These are phyloP conservation scores for Epichloe glyceriae DNA, from an alignment of 2,329 filamentous ascomycete species.

Conservation along the genomic window DNA sequence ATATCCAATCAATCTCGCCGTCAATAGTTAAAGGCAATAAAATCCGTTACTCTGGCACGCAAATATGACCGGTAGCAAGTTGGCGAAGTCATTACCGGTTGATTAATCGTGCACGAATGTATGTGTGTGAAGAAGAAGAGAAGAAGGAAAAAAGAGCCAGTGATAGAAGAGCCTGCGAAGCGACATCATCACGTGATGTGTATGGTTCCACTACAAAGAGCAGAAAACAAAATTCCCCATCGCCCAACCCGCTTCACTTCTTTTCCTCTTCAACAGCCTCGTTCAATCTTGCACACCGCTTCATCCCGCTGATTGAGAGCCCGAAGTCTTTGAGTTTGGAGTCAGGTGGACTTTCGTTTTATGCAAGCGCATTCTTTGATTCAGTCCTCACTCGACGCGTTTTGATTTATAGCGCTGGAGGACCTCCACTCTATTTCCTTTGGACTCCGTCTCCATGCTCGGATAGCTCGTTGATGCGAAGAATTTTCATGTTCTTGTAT, in stretches of 20 bases:
- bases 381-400: not conserved
- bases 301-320: not conserved
- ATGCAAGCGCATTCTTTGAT: not conserved
- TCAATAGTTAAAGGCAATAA: constrained; percentile 12
- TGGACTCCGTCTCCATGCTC: not conserved
- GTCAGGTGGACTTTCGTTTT: not conserved
- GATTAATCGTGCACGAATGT: constrained; percentile 44
- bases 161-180: not conserved
- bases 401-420: not conserved
- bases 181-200: constrained; percentile 14
- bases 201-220: not conserved
- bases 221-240: not conserved
- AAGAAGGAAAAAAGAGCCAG: constrained; percentile 5
- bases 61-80: constrained; percentile 49
- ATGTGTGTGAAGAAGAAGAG: constrained; percentile 35
- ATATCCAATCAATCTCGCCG: constrained; percentile 9
- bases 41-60: constrained; percentile 39
- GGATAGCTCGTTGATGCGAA: too few species aligned
- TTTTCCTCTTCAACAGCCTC: constrained; percentile 2
- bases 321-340: not conserved
- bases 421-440: not conserved
- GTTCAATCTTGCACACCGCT: not conserved
- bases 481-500: not conserved
- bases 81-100: constrained; percentile 37
- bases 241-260: not conserved